These are phyloP conservation scores for Mucor irregularis DNA, from an alignment of 371 early-diverging fungal genomes.

Conservation along the genomic window DNA sequence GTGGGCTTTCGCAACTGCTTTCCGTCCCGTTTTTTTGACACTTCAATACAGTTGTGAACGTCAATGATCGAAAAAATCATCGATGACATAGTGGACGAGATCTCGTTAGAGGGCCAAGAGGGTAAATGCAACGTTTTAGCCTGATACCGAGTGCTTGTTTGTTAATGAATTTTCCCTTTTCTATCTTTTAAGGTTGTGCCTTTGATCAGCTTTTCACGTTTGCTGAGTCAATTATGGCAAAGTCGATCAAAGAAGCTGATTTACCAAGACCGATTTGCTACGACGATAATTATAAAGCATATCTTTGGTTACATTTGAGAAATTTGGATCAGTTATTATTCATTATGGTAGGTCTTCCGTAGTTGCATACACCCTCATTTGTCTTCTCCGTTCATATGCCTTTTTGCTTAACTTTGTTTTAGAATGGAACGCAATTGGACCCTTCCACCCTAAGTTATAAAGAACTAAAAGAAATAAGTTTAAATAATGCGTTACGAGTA, in stretches of 20 bases:
- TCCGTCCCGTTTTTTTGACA: too few species aligned
- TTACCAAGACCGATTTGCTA: not conserved
- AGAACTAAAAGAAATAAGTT: not conserved
- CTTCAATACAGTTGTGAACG: too few species aligned
- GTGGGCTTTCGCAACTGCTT: too few species aligned
- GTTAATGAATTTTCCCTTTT: not conserved
- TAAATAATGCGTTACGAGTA: too few species aligned
- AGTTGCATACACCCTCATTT: too few species aligned
- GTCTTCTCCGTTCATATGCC: too few species aligned
- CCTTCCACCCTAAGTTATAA: not conserved
- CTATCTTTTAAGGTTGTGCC: conserved; percentile 9
- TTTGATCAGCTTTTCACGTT: not conserved
- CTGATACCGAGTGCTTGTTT: not conserved
- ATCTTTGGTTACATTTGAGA: conserved; percentile 5
- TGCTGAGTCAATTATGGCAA: not conserved
- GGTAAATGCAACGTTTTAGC: not conserved
- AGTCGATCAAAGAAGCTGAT: not conserved
- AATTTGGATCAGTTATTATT: not conserved
- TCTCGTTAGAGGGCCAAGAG: conserved; percentile 19
- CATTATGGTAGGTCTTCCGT: conserved; percentile 9
- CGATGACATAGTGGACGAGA: conserved; percentile 4
- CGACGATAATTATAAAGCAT: conserved; percentile 4
- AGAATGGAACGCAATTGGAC: not conserved
- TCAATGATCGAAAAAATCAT: conserved; percentile 7
- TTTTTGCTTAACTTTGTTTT: not conserved